These are phyloP conservation scores for Cryptosporidium viatorum DNA, from an alignment of 169 alveolate genomes.

Conservation along the genomic window DNA sequence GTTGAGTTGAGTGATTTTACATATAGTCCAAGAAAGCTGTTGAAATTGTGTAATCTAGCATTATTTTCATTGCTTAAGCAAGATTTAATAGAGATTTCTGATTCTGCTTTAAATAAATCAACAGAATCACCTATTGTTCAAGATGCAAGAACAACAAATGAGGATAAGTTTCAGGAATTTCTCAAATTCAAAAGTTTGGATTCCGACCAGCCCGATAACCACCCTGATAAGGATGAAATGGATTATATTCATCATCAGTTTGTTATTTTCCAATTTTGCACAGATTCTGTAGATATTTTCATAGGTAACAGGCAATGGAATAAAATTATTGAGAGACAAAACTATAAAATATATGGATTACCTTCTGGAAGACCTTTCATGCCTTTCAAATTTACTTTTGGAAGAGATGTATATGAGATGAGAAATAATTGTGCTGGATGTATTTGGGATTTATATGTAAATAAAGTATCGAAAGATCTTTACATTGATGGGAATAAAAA, in stretches of 20 bases:
- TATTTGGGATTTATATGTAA: constrained; percentile 54
- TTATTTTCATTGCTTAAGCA: constrained; percentile 12
- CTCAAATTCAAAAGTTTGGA: constrained; percentile 2
- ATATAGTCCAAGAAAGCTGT: background rate
- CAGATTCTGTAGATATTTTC: constrained; percentile 64
- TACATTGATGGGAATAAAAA: constrained; percentile 43
- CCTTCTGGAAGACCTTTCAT: constrained; percentile 67
- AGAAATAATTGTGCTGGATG: constrained; percentile 65
- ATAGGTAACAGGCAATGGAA: constrained; percentile 64
- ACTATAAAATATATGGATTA: constrained; percentile 36
- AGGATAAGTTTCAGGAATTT: constrained; percentile 8
- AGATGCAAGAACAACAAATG: background rate
- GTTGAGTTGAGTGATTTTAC: constrained; percentile 6
- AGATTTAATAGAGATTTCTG: constrained; percentile 12
- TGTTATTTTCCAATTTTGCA: constrained; percentile 48
- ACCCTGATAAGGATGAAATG: background rate
- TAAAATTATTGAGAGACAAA: constrained; percentile 53
- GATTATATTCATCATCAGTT: constrained; percentile 5
- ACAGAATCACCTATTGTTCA: background rate
- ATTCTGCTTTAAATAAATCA: constrained; percentile 10
- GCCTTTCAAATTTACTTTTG: constrained; percentile 66
- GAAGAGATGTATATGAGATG: constrained; percentile 59
- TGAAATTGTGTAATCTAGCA: constrained; percentile 2
- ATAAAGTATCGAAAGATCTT: constrained; percentile 23
- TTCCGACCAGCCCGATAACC: background rate